A percentile compares a stretch with the other conserved stretches of the same genome.
Conservation (phyloP, 768 basidiomycete genomes). For the Chalciporus pseudorubinellus region DNA sequence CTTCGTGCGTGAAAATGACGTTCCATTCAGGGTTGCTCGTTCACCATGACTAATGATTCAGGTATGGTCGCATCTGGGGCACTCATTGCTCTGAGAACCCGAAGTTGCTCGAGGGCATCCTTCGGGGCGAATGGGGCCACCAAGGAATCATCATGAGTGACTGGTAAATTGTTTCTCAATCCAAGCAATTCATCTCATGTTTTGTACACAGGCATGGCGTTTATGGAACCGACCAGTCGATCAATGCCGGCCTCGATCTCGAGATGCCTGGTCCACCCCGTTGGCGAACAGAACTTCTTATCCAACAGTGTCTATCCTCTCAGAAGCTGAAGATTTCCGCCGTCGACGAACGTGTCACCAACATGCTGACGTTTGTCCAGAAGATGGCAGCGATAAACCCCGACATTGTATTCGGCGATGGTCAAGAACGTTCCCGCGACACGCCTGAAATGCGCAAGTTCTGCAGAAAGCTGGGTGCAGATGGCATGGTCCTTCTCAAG, state of each 20-base stretch:
- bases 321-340: constrained; percentile 50
- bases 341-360: constrained; percentile 49
- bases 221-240: constrained; percentile 39
- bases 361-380: constrained; percentile 56
- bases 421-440: constrained; percentile 54
- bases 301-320: constrained; percentile 40
- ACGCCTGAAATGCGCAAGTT: constrained; percentile 51
- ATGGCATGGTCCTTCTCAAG: constrained; percentile 65
- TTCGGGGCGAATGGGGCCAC: constrained; percentile 50
- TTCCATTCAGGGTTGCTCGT: constrained; percentile 4
- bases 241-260: constrained; percentile 49
- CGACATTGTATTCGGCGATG: constrained; percentile 62
- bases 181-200: background rate
- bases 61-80: constrained; percentile 45
- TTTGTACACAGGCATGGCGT: constrained; percentile 37
- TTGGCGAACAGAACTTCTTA: constrained; percentile 37
- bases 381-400: constrained; percentile 53
- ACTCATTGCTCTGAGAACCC: constrained; percentile 45
- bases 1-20: constrained; percentile 42
- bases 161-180: constrained; percentile 32
- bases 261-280: constrained; percentile 47
- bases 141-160: constrained; percentile 49
- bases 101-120: constrained; percentile 38
- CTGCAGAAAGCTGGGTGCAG: constrained; percentile 54
- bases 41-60: constrained; percentile 3